Base-by-base conservation (phyloP, 257 asterid species). In the Petunia axillaris region DNA sequence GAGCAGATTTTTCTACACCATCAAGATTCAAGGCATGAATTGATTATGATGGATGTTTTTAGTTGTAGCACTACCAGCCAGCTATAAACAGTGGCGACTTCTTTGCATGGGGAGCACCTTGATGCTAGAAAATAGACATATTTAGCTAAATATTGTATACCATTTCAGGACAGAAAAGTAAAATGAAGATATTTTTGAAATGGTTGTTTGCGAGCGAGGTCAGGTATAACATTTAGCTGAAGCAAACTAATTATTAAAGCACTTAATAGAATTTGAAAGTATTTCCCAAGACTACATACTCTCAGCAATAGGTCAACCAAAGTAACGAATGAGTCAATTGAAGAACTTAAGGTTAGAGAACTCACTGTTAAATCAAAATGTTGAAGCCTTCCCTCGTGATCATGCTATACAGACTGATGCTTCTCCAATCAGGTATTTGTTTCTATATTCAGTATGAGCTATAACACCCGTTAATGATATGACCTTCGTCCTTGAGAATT, bases 261-360 rank as follows among this genome's bases (percentile, higher is more conserved):
- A 68, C 57, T 25, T 25, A 25, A 25, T 25, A 25, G 25, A 25
- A 25, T 25, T 25, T 25, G 25, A 25, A 25, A 25, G 25, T 25
- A 25, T 25, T 25, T 25, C 25, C 25, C 25, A 25, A 25, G 25
- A 25, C 25, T 25, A 25, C 0, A 25, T 25, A 25, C 25, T 25
- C 25, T 36, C 44, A 4, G 68, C 68, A 36, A 63, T 10, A 62
- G 57, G 11, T 52, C 37, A 5, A 58, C 36, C 64, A 16, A 59
- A 73, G 62, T 73, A 73, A 62, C 62, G 50, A 73, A 36, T 73
- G 78, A 73, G 62, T 73, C 43, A 52, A 73, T 41, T 36, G 40
- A 73, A 50, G 46, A 73, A 41, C 14, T 35, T 36, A 11, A 73
- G 77, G 46, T 73, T 73, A 50, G 63, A 48, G 13, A n/a, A 62